These are phyloP conservation scores for Aspergillus caelatus DNA, from an alignment of 2,329 filamentous ascomycete species.

Conservation along the genomic window DNA sequence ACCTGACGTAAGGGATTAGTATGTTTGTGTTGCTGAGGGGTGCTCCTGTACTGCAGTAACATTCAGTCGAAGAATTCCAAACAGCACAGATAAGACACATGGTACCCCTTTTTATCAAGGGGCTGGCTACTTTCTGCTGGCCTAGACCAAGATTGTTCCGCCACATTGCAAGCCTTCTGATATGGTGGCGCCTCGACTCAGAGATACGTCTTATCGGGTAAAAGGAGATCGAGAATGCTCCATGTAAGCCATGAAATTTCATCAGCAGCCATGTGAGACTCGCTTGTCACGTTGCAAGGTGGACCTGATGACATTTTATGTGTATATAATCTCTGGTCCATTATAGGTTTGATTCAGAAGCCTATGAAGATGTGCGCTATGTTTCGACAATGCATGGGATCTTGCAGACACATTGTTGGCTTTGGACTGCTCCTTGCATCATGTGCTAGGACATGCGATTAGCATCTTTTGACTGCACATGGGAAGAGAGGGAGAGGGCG, in stretches of 20 bases:
- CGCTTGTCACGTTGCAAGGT: not conserved
- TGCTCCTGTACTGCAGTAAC: not conserved
- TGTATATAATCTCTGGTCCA: not conserved
- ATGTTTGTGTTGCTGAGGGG: not conserved
- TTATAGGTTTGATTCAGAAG: not conserved
- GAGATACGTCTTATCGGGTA: not conserved
- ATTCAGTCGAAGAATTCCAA: not conserved
- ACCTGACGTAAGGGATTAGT: not conserved
- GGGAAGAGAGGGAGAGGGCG: not conserved
- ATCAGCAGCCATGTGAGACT: not conserved
- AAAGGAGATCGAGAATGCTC: not conserved
- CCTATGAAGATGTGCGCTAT: not conserved
- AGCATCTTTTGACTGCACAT: not conserved
- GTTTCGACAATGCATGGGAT: not conserved
- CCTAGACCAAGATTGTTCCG: not conserved
- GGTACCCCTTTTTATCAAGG: constrained; percentile 4
- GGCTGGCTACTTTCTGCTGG: not conserved
- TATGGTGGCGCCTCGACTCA: not conserved
- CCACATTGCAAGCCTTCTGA: not conserved
- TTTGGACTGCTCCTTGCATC: not conserved
- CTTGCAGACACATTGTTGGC: not conserved
- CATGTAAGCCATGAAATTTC: not conserved
- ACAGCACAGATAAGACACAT: not conserved
- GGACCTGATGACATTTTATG: not conserved
- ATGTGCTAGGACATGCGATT: not conserved